Evolutionary conservation across 208 protist genomes (phyloP), one percentile per base, ranked within the genome.

Genomic region (Trypanosoma brucei): DNA sequence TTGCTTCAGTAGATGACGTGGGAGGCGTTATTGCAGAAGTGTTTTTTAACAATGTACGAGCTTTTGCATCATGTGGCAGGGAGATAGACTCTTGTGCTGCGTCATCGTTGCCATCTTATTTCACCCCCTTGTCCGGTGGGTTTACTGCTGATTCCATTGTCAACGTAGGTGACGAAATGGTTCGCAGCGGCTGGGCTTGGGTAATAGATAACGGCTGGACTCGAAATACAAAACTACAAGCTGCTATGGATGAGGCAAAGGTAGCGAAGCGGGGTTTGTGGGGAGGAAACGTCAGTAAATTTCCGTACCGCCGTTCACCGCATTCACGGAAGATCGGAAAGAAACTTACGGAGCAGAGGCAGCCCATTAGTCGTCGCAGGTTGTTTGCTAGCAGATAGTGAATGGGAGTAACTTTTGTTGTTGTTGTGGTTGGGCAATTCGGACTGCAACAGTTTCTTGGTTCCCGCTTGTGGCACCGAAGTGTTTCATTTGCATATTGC

Each of bases 1-100:
- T 60, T 4, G 52, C 61, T n/a, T 58, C 58, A 5, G 46, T 59
- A 30, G 68, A 73, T 40, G 56, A 55, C 0, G 37, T 2, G 8
- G 68, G 52, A 9, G 62, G 55, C 5, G 9, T 64, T 8, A 59
- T 73, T 35, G 59, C 60, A n/a, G 68, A 73, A 22, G 68, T 67
- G 3, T 61, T 50, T 46, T 31, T 56, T 1, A 46, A 46, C 42
- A 6, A 11, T 22, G 22, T 22, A 22, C 22, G 42, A 46, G 42
- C 42, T 14, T 46, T 46, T 6, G 42, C 42, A 46, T 11, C 11
- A 11, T 46, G 11, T 46, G 8, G 11, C 42, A 11, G 0, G 42
- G 42, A 14, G 42, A 46, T 11, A 46, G 11, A 11, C 11, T 11
- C 11, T 46, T 46, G 8, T 46, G 6, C 42, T 22, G 22, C 22